Conservation (phyloP, 2,329 filamentous ascomycete genomes). For the Atkinsonella texensis region DNA sequence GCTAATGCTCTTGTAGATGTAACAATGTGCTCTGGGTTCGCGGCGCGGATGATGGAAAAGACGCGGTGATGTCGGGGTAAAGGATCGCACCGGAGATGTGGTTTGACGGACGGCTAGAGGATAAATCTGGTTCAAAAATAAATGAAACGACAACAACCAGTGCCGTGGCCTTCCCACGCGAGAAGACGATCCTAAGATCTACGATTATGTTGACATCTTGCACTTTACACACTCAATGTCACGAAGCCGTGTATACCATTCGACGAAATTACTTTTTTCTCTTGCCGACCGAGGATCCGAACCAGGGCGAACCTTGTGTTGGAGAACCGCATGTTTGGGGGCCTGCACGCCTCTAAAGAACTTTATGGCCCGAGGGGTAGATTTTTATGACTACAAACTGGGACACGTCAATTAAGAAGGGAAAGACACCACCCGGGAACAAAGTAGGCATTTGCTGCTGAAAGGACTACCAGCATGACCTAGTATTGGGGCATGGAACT, state of each 20-base stretch:
- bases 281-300: neutral
- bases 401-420: neutral
- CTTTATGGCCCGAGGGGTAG: neutral
- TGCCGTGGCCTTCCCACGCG: neutral
- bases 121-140: neutral
- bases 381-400: neutral
- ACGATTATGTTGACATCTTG: neutral
- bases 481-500: neutral
- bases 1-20: constrained; percentile 42
- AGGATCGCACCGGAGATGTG: neutral
- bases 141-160: neutral
- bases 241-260: neutral
- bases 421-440: neutral
- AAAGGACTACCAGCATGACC: neutral
- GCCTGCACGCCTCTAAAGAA: neutral
- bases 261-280: neutral
- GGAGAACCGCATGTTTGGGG: neutral
- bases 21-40: constrained; percentile 97
- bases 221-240: neutral
- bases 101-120: neutral
- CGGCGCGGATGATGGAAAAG: constrained; percentile 17
- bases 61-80: constrained; percentile 7
- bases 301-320: neutral
- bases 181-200: neutral
- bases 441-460: neutral